Percentiles rank a stretch among this genome's conserved stretches.
phyloP scores from a whole-genome alignment of 805 yeast genomes.

The Tetrapisispora taiwanensis region DNA sequence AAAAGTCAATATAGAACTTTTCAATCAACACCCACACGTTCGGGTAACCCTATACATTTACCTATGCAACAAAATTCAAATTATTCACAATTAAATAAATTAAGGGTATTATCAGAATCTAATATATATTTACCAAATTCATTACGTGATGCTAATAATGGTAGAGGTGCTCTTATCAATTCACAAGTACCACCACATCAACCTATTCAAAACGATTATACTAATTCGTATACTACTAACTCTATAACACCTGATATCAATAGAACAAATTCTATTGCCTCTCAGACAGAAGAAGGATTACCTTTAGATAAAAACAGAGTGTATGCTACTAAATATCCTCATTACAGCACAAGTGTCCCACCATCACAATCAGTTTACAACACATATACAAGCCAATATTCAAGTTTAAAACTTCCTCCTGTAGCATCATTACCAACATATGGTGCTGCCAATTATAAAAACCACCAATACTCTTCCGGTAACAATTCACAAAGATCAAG shows the following conservation, averaged over 20 bases:
- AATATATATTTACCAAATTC: not conserved
- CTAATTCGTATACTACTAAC: slow-evolving; percentile 2
- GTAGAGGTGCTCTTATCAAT: not conserved
- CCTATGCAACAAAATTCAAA: not conserved
- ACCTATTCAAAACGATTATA: not conserved
- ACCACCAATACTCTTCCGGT: not conserved
- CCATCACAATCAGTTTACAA: not conserved
- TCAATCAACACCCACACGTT: not conserved
- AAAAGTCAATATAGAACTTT: not conserved
- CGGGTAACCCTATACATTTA: not conserved
- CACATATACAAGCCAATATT: not conserved
- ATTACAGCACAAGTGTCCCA: not conserved
- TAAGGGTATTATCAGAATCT: slow-evolving; percentile 1
- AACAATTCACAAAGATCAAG: not conserved
- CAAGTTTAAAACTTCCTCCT: slow-evolving; percentile 3
- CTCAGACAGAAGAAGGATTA: not conserved
- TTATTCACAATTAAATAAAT: not conserved
- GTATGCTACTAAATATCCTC: not conserved
- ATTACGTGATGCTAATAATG: not conserved
- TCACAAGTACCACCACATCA: not conserved
- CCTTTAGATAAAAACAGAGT: not conserved
- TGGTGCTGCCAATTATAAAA: not conserved
- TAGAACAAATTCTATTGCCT: slow-evolving; percentile 1
- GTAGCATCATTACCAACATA: slow-evolving; percentile 24
- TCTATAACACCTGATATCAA: not conserved